phyloP scores from a whole-genome alignment of 106 monocot genomes.

The Apostasia ramifera region DNA sequence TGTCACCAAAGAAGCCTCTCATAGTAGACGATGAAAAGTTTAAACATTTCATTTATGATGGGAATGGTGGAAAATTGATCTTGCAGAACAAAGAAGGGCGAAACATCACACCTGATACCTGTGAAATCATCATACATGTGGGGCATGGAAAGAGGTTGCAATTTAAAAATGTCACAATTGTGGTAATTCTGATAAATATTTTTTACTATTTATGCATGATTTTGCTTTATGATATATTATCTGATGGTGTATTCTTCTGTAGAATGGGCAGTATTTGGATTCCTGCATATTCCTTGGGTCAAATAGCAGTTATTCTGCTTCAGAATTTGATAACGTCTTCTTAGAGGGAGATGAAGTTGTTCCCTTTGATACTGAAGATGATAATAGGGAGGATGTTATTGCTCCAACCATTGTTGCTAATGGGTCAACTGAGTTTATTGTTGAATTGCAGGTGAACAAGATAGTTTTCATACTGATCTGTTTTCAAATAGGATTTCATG shows the following conservation, averaged over 20 bases:
- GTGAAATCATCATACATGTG: slow-evolving; percentile 64
- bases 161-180: slow-evolving; percentile 78
- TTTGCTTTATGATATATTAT: slow-evolving; percentile 2
- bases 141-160: slow-evolving; percentile 75
- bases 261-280: slow-evolving; percentile 90
- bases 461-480: not conserved
- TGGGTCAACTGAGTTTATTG: slow-evolving; percentile 39
- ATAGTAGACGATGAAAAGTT: slow-evolving; percentile 78
- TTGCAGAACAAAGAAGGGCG: slow-evolving; percentile 51
- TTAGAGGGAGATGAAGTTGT: slow-evolving; percentile 31
- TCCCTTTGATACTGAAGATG: slow-evolving; percentile 11
- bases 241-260: slow-evolving; percentile 9
- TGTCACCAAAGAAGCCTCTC: slow-evolving; percentile 74
- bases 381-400: slow-evolving; percentile 8
- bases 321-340: slow-evolving; percentile 63
- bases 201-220: not conserved
- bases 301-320: slow-evolving; percentile 81
- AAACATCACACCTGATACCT: slow-evolving; percentile 23
- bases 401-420: slow-evolving; percentile 12
- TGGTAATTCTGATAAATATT: slow-evolving; percentile 41
- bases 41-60: slow-evolving; percentile 93
- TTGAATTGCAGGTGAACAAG: slow-evolving; percentile 67
- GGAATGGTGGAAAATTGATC: slow-evolving; percentile 76
- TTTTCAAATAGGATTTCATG: not conserved
- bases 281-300: slow-evolving; percentile 83